phyloP scores from a whole-genome alignment of 2,329 filamentous ascomycete species.

The Cercospora sp. region DNA sequence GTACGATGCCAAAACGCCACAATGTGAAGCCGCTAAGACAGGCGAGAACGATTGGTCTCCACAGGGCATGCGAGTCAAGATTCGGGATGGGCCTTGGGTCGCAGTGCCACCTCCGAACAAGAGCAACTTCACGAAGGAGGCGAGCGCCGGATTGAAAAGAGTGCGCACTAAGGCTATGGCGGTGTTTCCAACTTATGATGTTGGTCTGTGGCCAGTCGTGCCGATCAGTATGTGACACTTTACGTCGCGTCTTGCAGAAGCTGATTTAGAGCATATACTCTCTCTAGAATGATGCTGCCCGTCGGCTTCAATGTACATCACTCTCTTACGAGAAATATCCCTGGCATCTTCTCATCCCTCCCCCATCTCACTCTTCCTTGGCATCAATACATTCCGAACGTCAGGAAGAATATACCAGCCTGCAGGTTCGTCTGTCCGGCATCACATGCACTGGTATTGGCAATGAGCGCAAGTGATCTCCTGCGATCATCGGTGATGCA shows the following conservation, averaged over 20 bases:
- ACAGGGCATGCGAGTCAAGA: background rate
- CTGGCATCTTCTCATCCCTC: background rate
- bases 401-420: background rate
- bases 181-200: background rate
- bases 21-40: background rate
- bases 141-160: background rate
- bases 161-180: background rate
- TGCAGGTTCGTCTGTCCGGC: background rate
- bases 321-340: background rate
- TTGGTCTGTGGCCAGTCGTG: background rate
- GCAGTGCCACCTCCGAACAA: background rate
- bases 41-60: background rate
- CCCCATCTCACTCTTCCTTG: background rate
- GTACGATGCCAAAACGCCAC: background rate
- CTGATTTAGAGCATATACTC: background rate
- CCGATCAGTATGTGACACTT: background rate
- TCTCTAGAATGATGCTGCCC: background rate
- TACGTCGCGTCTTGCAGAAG: background rate
- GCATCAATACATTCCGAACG: background rate
- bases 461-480: background rate
- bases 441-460: background rate
- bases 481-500: background rate
- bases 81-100: background rate
- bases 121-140: constrained; percentile 5
- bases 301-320: background rate